Conservation (phyloP, 345 rosid species). For the Populus tremula region DNA sequence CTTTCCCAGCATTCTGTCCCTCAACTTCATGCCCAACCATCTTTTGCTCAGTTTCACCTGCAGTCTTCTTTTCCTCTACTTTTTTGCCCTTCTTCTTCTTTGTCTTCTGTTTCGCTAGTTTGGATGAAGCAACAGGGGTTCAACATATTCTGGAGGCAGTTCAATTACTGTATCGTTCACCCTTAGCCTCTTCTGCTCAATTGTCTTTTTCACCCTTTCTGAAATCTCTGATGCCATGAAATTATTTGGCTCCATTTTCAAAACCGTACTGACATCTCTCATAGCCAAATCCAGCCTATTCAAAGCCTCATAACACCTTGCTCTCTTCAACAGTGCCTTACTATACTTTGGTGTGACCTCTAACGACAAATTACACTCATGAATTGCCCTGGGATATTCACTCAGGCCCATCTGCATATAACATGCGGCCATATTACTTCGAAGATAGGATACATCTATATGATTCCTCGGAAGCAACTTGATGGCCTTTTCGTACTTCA, state of each 20-base stretch:
- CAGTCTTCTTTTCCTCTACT: constrained; percentile 33
- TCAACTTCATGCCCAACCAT: constrained; percentile 12
- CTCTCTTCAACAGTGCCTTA: constrained; percentile 79
- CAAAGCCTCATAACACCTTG: constrained; percentile 86
- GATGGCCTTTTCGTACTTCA: constrained; percentile 73
- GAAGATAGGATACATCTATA: constrained; percentile 56
- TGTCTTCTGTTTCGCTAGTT: constrained; percentile 41
- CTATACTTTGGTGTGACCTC: constrained; percentile 60
- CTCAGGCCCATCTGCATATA: constrained; percentile 79
- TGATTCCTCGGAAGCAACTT: constrained; percentile 71
- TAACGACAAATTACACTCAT: constrained; percentile 74
- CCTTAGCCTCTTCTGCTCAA: constrained; percentile 58
- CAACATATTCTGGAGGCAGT: constrained; percentile 67
- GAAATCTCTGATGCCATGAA: constrained; percentile 65
- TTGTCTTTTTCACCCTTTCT: constrained; percentile 57
- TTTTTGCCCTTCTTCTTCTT: constrained; percentile 40
- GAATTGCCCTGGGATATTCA: constrained; percentile 72
- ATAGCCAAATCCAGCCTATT: constrained; percentile 73
- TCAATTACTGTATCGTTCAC: constrained; percentile 63
- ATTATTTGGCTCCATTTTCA: constrained; percentile 66
- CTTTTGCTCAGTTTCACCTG: constrained; percentile 31
- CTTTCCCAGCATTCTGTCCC: constrained; percentile 15
- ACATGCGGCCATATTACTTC: constrained; percentile 81
- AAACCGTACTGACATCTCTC: constrained; percentile 63
- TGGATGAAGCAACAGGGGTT: constrained; percentile 44